Evolutionary conservation across 2,329 filamentous ascomycete species (phyloP).

Genomic region (Aspergillus quadrilineatus): DNA sequence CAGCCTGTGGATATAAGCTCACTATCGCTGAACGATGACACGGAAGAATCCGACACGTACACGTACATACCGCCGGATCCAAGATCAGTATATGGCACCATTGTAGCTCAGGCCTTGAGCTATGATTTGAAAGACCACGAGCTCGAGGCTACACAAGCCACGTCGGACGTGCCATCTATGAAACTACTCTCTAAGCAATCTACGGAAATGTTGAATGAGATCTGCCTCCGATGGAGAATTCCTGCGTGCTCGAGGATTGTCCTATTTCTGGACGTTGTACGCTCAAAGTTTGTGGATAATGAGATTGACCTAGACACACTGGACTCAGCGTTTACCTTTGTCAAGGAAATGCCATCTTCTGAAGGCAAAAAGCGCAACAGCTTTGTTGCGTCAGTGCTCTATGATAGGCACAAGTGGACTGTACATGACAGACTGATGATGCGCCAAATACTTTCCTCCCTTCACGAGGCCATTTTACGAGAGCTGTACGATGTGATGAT

Average conservation of each 20-base stretch:
- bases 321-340: slow-evolving; percentile 76
- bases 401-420: slow-evolving; percentile 67
- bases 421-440: slow-evolving; percentile 68
- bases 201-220: slow-evolving; percentile 77
- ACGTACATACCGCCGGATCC: slow-evolving; percentile 88
- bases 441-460: slow-evolving; percentile 68
- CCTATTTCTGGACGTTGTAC: slow-evolving; percentile 78
- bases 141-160: slow-evolving; percentile 50
- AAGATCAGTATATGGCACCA: slow-evolving; percentile 76
- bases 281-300: slow-evolving; percentile 80
- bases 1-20: slow-evolving; percentile 61
- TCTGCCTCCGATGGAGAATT: slow-evolving; percentile 84
- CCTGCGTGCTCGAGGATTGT: slow-evolving; percentile 78
- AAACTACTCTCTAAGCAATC: slow-evolving; percentile 71
- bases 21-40: slow-evolving; percentile 57
- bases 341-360: slow-evolving; percentile 70
- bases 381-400: slow-evolving; percentile 46
- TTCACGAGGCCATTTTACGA: slow-evolving; percentile 79
- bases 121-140: slow-evolving; percentile 59
- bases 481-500: slow-evolving; percentile 87
- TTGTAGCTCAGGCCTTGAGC: slow-evolving; percentile 72
- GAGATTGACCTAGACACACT: slow-evolving; percentile 79
- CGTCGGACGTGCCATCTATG: slow-evolving; percentile 49
- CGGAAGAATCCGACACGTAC: slow-evolving; percentile 60
- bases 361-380: slow-evolving; percentile 61